Percentiles rank a stretch among this genome's conserved stretches.
Evolutionary conservation across 2,329 filamentous ascomycete species (phyloP).

Genomic region (Fusarium torulosum): DNA sequence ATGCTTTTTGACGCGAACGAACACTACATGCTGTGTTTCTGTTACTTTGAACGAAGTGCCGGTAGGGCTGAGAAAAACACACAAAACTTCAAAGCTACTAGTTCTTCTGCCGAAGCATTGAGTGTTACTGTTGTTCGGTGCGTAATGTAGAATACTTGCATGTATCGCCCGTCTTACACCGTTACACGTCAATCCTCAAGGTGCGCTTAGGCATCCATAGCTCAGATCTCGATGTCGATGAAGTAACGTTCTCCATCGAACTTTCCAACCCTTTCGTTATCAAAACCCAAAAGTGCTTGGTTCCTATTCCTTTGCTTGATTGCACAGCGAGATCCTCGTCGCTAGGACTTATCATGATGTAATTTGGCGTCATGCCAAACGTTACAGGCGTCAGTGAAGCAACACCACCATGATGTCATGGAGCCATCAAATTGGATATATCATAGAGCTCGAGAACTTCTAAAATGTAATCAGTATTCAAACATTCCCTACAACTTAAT

Average conservation of each 20-base stretch:
- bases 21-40: not conserved
- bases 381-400: constrained; percentile 25
- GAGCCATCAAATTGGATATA: constrained; percentile 23
- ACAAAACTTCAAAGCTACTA: not conserved
- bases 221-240: constrained; percentile 29
- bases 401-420: constrained; percentile 40
- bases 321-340: constrained; percentile 8
- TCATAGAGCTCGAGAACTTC: constrained; percentile 21
- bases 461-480: not conserved
- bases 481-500: not conserved
- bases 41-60: not conserved
- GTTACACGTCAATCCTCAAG: constrained; percentile 1
- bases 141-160: not conserved
- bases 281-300: constrained; percentile 1
- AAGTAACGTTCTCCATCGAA: constrained; percentile 18
- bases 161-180: constrained; percentile 2
- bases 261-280: constrained; percentile 19
- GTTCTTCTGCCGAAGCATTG: not conserved
- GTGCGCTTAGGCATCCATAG: not conserved
- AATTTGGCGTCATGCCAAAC: constrained; percentile 40
- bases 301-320: constrained; percentile 11
- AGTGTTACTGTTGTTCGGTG: not conserved
- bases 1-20: not conserved
- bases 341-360: constrained; percentile 36
- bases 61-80: not conserved